Conservation (phyloP, 768 basidiomycete species). For the Brasilioporus rufonigricans region DNA sequence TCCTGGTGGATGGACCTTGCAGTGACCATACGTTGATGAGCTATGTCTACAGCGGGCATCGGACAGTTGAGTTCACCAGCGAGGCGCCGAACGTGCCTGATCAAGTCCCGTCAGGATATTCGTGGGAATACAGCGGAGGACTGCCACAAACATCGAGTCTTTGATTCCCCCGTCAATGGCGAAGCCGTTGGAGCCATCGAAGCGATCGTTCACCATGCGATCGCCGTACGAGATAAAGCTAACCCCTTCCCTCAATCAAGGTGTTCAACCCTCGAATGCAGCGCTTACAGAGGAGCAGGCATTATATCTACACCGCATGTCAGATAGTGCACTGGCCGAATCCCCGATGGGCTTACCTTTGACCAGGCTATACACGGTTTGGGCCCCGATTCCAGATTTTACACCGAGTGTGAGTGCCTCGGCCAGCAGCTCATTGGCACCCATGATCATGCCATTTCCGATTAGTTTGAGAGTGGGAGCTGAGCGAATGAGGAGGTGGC, state of each 20-base stretch:
- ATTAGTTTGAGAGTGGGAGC: slow-evolving; percentile 75
- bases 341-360: slow-evolving; percentile 45
- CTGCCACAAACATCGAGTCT: slow-evolving; percentile 57
- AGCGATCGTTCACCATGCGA: slow-evolving; percentile 70
- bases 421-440: slow-evolving; percentile 73
- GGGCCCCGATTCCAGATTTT: slow-evolving; percentile 74
- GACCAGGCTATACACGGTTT: slow-evolving; percentile 53
- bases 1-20: slow-evolving; percentile 68
- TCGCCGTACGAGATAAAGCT: slow-evolving; percentile 59
- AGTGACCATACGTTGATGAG: slow-evolving; percentile 76
- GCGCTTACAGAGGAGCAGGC: slow-evolving; percentile 56
- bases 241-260: slow-evolving; percentile 1
- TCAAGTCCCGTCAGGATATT: slow-evolving; percentile 4
- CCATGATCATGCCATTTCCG: slow-evolving; percentile 76
- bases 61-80: slow-evolving; percentile 63
- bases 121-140: not conserved
- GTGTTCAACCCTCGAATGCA: not conserved
- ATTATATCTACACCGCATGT: slow-evolving; percentile 50
- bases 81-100: slow-evolving; percentile 66
- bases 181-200: slow-evolving; percentile 75
- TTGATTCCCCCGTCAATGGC: slow-evolving; percentile 85
- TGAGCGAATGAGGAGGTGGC: slow-evolving; percentile 22
- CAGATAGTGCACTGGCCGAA: slow-evolving; percentile 12
- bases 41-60: slow-evolving; percentile 69
- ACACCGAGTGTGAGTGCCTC: slow-evolving; percentile 85